Evolutionary conservation across 139 green algal species (phyloP).

Genomic region (Tetradesmus obliquus): DNA sequence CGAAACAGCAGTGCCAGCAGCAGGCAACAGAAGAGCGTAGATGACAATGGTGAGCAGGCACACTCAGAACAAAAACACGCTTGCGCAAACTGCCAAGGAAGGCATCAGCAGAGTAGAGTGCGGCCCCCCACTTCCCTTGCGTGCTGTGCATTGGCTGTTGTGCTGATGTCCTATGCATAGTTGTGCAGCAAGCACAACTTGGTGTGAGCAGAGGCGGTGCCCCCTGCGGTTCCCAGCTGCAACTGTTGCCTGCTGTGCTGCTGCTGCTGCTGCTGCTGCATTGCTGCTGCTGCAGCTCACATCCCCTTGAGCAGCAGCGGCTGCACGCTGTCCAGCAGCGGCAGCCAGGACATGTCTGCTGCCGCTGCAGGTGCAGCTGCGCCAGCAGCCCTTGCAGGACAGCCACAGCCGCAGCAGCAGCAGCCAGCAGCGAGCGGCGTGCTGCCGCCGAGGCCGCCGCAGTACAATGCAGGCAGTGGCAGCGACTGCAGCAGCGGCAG

Average conservation of each 20-base stretch:
- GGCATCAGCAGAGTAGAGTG: too few relatives aligned
- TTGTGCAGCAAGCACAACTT: too few relatives aligned
- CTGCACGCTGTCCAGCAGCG: background rate
- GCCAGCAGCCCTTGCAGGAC: background rate
- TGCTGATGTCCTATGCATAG: too few relatives aligned
- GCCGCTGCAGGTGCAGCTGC: background rate
- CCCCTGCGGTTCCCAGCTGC: too few relatives aligned
- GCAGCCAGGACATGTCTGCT: background rate
- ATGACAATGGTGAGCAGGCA: background rate
- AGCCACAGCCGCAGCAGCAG: slow-evolving; percentile 5
- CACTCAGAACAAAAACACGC: background rate
- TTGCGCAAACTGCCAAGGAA: too few relatives aligned
- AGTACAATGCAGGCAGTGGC: background rate
- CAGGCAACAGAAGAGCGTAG: background rate
- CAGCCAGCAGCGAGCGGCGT: background rate
- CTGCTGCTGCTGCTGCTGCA: background rate
- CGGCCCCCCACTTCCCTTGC: too few relatives aligned
- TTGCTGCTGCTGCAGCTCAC: background rate
- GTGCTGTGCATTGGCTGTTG: too few relatives aligned
- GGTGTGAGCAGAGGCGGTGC: too few relatives aligned
- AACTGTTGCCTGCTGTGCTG: background rate
- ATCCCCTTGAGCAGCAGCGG: background rate
- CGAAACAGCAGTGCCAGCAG: background rate
- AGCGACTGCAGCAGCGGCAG: background rate
- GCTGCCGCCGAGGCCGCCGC: background rate